phyloP scores from a whole-genome alignment of 768 basidiomycete species.

The Aureoboletus auriporus region DNA sequence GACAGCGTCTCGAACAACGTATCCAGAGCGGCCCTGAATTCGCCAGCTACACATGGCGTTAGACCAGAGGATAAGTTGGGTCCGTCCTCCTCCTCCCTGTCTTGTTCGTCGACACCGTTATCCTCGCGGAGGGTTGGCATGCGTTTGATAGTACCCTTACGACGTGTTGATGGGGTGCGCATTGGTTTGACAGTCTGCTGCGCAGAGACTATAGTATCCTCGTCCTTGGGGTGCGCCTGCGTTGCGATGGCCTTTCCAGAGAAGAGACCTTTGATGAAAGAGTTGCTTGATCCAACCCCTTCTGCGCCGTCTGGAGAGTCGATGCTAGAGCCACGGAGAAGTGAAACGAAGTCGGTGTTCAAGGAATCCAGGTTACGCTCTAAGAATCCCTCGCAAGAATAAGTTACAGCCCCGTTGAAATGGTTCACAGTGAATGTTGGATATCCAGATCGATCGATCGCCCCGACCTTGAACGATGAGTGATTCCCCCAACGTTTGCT shows the following conservation, averaged over 20 bases:
- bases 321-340: slow-evolving; percentile 62
- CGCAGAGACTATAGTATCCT: slow-evolving; percentile 93
- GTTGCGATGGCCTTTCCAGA: slow-evolving; percentile 87
- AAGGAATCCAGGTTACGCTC: slow-evolving; percentile 85
- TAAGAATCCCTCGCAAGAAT: slow-evolving; percentile 87
- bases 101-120: slow-evolving; percentile 36
- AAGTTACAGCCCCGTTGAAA: slow-evolving; percentile 87
- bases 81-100: slow-evolving; percentile 44
- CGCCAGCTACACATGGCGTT: slow-evolving; percentile 77
- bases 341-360: slow-evolving; percentile 88
- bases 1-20: slow-evolving; percentile 83
- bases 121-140: slow-evolving; percentile 34
- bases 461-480: slow-evolving; percentile 81
- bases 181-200: slow-evolving; percentile 93
- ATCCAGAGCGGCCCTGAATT: slow-evolving; percentile 82
- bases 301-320: slow-evolving; percentile 47
- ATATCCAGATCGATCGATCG: slow-evolving; percentile 69
- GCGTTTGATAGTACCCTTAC: slow-evolving; percentile 71
- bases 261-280: slow-evolving; percentile 90
- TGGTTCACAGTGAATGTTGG: slow-evolving; percentile 91
- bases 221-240: slow-evolving; percentile 85
- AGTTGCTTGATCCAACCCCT: slow-evolving; percentile 77
- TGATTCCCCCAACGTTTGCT: slow-evolving; percentile 94
- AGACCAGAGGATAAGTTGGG: slow-evolving; percentile 29
- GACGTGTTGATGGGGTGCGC: slow-evolving; percentile 84